Conservation (phyloP, 345 rosid genomes). For the Rhodamnia argentea region DNA sequence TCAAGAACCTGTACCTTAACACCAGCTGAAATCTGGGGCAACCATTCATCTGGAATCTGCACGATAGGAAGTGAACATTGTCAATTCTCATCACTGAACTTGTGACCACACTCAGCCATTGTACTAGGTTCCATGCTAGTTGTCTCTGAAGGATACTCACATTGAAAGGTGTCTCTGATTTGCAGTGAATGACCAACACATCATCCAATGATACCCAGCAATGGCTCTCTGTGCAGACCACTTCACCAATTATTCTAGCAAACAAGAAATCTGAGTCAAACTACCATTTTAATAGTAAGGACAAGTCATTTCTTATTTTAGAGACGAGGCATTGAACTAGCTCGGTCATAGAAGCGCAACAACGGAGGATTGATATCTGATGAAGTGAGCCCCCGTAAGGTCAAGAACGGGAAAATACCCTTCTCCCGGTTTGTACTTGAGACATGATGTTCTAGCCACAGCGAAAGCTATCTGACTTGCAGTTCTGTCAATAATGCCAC, state of each 20-base stretch:
- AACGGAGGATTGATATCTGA: not conserved
- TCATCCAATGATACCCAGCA: not conserved
- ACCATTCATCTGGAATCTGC: not conserved
- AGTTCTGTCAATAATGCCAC: not conserved
- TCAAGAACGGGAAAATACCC: not conserved
- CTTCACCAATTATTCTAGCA: not conserved
- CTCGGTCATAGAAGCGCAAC: not conserved
- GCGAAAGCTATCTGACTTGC: not conserved
- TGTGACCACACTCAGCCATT: not conserved
- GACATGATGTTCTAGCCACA: not conserved
- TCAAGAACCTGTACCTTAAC: not conserved
- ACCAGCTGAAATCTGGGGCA: not conserved
- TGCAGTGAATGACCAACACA: not conserved
- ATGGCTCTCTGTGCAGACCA: not conserved
- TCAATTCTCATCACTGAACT: not conserved
- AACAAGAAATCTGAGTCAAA: not conserved
- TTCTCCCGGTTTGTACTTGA: not conserved
- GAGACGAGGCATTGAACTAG: not conserved
- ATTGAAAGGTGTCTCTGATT: not conserved
- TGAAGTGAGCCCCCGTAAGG: not conserved
- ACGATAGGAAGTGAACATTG: not conserved
- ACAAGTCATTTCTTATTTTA: not conserved
- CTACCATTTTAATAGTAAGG: not conserved
- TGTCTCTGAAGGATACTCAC: not conserved
- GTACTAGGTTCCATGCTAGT: not conserved